These are phyloP conservation scores for Cicer pinnatifidum DNA, from an alignment of 306 rosid genomes.

Conservation along the genomic window DNA sequence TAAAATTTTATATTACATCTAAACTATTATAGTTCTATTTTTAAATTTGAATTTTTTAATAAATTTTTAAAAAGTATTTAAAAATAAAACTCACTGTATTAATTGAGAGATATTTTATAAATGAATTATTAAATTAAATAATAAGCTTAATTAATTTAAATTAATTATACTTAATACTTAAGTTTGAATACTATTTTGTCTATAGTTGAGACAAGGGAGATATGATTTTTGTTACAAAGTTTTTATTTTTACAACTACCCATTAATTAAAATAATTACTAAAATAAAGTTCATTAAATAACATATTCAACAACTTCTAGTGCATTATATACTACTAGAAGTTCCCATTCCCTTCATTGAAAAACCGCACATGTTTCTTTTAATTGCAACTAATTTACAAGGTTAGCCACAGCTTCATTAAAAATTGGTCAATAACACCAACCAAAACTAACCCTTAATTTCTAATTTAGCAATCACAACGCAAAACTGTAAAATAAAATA, in stretches of 20 bases:
- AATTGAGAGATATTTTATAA: too few relatives aligned
- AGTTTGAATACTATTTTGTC: too few relatives aligned
- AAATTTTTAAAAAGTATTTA: too few relatives aligned
- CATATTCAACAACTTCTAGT: not conserved
- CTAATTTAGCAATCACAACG: conserved; percentile 9
- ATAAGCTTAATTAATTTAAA: too few relatives aligned
- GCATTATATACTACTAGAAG: too few relatives aligned
- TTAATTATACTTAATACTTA: too few relatives aligned
- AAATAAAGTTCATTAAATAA: conserved; percentile 8
- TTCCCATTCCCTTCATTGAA: not conserved
- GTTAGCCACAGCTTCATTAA: not conserved
- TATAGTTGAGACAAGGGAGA: too few relatives aligned
- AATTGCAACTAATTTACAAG: conserved; percentile 7
- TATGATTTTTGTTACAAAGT: not conserved
- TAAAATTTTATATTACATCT: too few relatives aligned
- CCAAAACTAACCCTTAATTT: conserved; percentile 33
- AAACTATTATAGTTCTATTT: too few relatives aligned
- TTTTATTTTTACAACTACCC: conserved; percentile 17
- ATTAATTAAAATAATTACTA: not conserved
- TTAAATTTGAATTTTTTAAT: too few relatives aligned
- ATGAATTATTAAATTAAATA: too few relatives aligned
- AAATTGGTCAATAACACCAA: conserved; percentile 28
- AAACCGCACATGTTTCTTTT: not conserved
- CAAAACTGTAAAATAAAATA: not conserved
- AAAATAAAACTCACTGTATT: too few relatives aligned